Base-by-base conservation (phyloP, 768 basidiomycete genomes). In the Mycena haematopus region DNA sequence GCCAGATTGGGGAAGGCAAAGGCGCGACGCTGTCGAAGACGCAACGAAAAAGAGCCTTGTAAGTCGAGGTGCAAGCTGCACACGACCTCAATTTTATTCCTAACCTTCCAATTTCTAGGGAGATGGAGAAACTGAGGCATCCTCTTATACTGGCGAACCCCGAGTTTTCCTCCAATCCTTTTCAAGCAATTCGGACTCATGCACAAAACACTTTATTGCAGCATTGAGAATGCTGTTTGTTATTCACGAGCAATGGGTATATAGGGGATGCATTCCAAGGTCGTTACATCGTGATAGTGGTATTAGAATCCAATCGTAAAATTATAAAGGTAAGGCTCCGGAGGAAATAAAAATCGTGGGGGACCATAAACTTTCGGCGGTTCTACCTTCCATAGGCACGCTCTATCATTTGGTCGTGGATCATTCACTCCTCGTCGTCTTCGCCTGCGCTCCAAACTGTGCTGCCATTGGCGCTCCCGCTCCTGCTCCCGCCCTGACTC, bases 391-490 rank as follows among this genome's bases (percentile, higher is more conserved):
- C n/a, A 44, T 61, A 55, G 42, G 33, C 40, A 9, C 40, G 19
- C 40, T 54, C 44, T 36, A 53, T 52, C 52, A 31, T 19, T 54
- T 13, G 40, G 10, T 49, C 36, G 33, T 62, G 33, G 27, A n/a
- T n/a, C 25, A 21, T 19, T 67, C 47, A 58, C 35, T 78, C 78
- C 42, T 87, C 84, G 46, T 78, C 86, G 27, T 82, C 78, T 52
- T 79, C 87, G 33, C 92, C 92, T 53, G 92, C 92, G 72, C 92
- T 93, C 88, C 89, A 94, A 29, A 94, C 90, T 1, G 92, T 94
- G 74, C 90, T 91, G 38, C 66, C 66, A 15, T 64, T 56, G 35
- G 61, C 49, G 6, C 57, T 54, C 44, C 44, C 44, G 66, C 86
- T 88, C 38, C 85, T 84, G 65, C 88, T 89, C 9, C 88, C 89